A percentile compares a stretch with the other conserved stretches of the same genome.
Evolutionary conservation across 2,329 filamentous ascomycete species (phyloP).

Genomic region (Dothideomycetes sp.): DNA sequence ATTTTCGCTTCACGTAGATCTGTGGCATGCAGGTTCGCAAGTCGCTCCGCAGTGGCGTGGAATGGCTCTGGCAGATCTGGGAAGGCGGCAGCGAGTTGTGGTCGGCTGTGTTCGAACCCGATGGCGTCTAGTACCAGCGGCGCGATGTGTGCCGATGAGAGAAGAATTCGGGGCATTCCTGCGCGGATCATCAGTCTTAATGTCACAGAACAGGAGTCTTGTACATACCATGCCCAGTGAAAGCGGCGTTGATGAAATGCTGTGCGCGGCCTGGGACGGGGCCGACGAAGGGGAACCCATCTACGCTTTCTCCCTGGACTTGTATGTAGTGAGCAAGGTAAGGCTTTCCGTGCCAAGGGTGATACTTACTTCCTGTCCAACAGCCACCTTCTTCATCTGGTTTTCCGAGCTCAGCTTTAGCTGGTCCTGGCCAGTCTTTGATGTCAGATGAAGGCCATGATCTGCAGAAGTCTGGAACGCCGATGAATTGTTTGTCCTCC

Average conservation of each 20-base stretch:
- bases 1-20: no score
- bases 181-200: neutral
- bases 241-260: slow-evolving; percentile 23
- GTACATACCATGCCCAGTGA: slow-evolving; percentile 20
- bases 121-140: slow-evolving; percentile 21
- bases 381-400: slow-evolving; percentile 21
- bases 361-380: slow-evolving; percentile 27
- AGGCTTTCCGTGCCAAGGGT: no score
- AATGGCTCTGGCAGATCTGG: slow-evolving; percentile 25
- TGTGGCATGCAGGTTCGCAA: slow-evolving; percentile 19
- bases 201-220: neutral
- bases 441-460: slow-evolving; percentile 25
- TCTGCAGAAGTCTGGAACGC: slow-evolving; percentile 23
- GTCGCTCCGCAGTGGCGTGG: slow-evolving; percentile 22
- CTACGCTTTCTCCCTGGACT: slow-evolving; percentile 2
- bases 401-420: slow-evolving; percentile 17
- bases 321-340: neutral
- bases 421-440: slow-evolving; percentile 18
- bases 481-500: slow-evolving; percentile 22
- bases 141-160: slow-evolving; percentile 23
- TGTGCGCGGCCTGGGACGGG: slow-evolving; percentile 19
- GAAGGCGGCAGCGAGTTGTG: slow-evolving; percentile 17
- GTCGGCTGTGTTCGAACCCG: slow-evolving; percentile 17
- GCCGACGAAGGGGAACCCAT: slow-evolving; percentile 22
- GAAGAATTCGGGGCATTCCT: slow-evolving; percentile 28